These are phyloP conservation scores for Colletotrichum liaoningense DNA, from an alignment of 2,329 filamentous ascomycete species.

Conservation along the genomic window DNA sequence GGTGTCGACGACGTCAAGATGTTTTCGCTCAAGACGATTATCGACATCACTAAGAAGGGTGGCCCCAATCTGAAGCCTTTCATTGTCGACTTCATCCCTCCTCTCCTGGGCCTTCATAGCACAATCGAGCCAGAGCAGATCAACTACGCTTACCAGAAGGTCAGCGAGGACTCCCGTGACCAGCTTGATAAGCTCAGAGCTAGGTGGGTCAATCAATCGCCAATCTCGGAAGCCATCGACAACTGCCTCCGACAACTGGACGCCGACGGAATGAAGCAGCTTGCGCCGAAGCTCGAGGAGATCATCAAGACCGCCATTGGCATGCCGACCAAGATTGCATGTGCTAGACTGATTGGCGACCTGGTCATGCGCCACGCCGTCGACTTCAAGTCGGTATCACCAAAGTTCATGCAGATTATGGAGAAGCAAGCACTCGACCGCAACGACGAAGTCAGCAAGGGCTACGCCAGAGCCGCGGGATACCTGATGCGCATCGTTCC, in stretches of 20 bases:
- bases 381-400: slow-evolving; percentile 80
- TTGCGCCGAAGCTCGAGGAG: slow-evolving; percentile 78
- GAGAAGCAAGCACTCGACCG: slow-evolving; percentile 87
- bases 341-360: slow-evolving; percentile 84
- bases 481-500: slow-evolving; percentile 78
- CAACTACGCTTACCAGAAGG: slow-evolving; percentile 93
- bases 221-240: slow-evolving; percentile 92
- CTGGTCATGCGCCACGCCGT: slow-evolving; percentile 83
- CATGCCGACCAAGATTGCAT: slow-evolving; percentile 93
- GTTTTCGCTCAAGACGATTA: slow-evolving; percentile 84
- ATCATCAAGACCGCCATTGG: slow-evolving; percentile 89
- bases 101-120: slow-evolving; percentile 84
- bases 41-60: slow-evolving; percentile 91
- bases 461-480: slow-evolving; percentile 87
- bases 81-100: slow-evolving; percentile 83
- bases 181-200: slow-evolving; percentile 91
- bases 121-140: slow-evolving; percentile 89
- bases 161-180: slow-evolving; percentile 86
- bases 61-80: slow-evolving; percentile 83
- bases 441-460: slow-evolving; percentile 92
- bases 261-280: slow-evolving; percentile 77
- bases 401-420: slow-evolving; percentile 80
- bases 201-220: slow-evolving; percentile 83
- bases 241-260: slow-evolving; percentile 88
- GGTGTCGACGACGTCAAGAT: slow-evolving; percentile 87